Evolutionary conservation across 2,329 filamentous ascomycete genomes (phyloP).

Genomic region (Monosporascus sp.): DNA sequence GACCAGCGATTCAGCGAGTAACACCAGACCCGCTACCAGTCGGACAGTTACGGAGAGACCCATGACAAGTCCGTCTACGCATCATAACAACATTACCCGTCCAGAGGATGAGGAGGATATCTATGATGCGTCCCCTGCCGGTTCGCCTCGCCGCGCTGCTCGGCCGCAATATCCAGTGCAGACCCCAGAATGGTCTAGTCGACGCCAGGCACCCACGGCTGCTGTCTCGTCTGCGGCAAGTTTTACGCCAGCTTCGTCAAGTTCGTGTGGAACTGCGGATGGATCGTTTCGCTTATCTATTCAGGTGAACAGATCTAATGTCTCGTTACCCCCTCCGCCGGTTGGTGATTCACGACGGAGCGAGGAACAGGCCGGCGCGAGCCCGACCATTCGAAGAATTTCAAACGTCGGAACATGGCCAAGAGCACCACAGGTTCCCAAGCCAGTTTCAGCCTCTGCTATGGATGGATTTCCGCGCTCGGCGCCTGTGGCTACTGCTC

Average conservation of each 20-base stretch:
- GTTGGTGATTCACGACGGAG: conserved; percentile 5
- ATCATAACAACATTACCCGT: conserved; percentile 4
- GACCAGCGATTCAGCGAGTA: conserved; percentile 3
- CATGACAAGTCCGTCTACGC: conserved; percentile 11
- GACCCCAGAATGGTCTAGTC: conserved; percentile 13
- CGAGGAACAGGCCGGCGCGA: conserved; percentile 3
- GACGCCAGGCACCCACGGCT: conserved; percentile 16
- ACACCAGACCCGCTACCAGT: conserved; percentile 3
- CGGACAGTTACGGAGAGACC: conserved; percentile 5
- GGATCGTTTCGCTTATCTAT: conserved; percentile 10
- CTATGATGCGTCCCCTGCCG: conserved; percentile 23
- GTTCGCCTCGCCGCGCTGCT: conserved; percentile 15
- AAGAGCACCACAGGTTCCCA: conserved; percentile 21
- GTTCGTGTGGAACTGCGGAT: conserved; percentile 9
- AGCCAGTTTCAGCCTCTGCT: conserved; percentile 16
- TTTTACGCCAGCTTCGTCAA: conserved; percentile 18
- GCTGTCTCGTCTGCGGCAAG: conserved; percentile 16
- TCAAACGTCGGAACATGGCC: conserved; percentile 44
- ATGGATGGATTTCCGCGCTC: conserved; percentile 34
- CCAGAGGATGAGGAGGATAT: conserved; percentile 17
- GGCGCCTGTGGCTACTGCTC: conserved; percentile 29
- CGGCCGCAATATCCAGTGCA: conserved; percentile 14
- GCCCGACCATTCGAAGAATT: conserved; percentile 18
- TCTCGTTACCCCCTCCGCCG: conserved; percentile 7
- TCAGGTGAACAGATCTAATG: conserved; percentile 10